A percentile compares a stretch with the other conserved stretches of the same genome.
These are phyloP conservation scores for Nitzschia sp. DNA, from an alignment of 108 stramenopile genomes.

Conservation along the genomic window DNA sequence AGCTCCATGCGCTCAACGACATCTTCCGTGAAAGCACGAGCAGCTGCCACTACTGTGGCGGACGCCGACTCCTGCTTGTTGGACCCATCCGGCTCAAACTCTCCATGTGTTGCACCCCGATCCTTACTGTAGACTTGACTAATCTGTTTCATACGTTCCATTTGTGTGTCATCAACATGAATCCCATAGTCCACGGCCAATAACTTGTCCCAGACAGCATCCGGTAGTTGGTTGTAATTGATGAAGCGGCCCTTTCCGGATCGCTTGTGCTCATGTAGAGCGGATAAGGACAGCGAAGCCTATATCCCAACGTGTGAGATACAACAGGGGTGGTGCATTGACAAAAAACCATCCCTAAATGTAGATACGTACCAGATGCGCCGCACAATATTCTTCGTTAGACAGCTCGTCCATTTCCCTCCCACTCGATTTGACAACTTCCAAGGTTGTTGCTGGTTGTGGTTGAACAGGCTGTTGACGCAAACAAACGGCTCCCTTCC, in stretches of 20 bases:
- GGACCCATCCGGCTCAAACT: conserved; percentile 58
- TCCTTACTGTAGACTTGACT: conserved; percentile 67
- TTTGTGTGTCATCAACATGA: conserved; percentile 10
- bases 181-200: conserved; percentile 69
- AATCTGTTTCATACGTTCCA: conserved; percentile 56
- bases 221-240: conserved; percentile 70
- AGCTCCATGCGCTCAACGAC: conserved; percentile 33
- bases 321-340: conserved; percentile 2
- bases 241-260: conserved; percentile 49
- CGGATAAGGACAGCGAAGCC: conserved; percentile 55
- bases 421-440: conserved; percentile 10
- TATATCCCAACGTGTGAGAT: neutral
- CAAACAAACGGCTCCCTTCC: conserved; percentile 34
- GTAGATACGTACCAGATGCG: conserved; percentile 50
- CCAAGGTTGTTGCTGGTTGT: conserved; percentile 25
- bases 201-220: conserved; percentile 50
- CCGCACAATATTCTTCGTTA: conserved; percentile 75
- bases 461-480: conserved; percentile 13
- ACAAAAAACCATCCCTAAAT: neutral
- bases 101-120: conserved; percentile 20
- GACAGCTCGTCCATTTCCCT: conserved; percentile 31
- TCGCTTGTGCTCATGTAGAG: conserved; percentile 38
- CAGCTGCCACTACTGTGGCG: conserved; percentile 49
- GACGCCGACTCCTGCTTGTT: conserved; percentile 56
- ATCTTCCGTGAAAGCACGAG: conserved; percentile 44